Evolutionary conservation across 192 early-diverging fungal genomes (phyloP), one percentile per base, ranked within the genome.

Genomic region (Podila epicladia): DNA sequence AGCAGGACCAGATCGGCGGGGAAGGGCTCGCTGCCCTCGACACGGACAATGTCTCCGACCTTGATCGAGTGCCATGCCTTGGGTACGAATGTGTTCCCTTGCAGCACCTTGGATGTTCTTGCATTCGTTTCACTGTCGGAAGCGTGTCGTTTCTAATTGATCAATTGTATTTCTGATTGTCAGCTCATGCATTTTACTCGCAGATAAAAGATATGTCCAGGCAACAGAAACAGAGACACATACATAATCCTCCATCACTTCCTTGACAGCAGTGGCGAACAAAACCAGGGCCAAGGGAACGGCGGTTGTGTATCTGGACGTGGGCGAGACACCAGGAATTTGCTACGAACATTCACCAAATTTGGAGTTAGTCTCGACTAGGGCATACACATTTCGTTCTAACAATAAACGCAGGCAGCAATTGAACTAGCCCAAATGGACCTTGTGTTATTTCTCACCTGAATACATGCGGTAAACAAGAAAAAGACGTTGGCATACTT

Each of bases 401-500:
- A 45, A 17, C 41, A 45, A 45, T 45, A 45, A 17, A 33, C 29
- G 6, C 33, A 33, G 0, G 3, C 15, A 41, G 38, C 38, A 45
- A 45, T 45, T 45, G 41, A 45, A 15, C 41, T 45, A 45, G 41
- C 15, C 15, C 13, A 45, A 45, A 17, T 15, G 41, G 41, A 17
- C 13, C 13, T 45, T 45, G 15, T 45, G 41, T 4, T 12, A 9
- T 55, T 2, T 31, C 32, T 71, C 88, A 95, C 94, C 87, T 98
- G 97, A 58, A 99, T 97, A 58, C 90, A 91, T 12, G 95, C 96
- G 19, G 96, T 99, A 82, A 99, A 97, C 84, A 99, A 85, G 89
- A 99, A 99, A 76, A 99, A 99, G 80, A 99, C 82, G 85, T 99
- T 99, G 65, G 98, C 98, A 85, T 98, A 99, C 85, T 97, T 97